These are phyloP conservation scores for Lyophyllum decastes DNA, from an alignment of 768 basidiomycete species.

Conservation along the genomic window DNA sequence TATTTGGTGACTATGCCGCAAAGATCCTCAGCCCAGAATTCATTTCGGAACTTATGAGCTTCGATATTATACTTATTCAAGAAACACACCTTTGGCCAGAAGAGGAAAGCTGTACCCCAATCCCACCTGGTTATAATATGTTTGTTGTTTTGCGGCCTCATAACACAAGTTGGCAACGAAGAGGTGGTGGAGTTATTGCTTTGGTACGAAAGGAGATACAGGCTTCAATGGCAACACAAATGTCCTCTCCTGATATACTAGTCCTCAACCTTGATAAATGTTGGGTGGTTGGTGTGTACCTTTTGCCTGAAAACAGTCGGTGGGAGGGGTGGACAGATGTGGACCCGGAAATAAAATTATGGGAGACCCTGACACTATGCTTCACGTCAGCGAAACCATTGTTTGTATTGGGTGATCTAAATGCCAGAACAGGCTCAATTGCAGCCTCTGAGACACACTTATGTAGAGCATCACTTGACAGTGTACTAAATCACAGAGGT, in stretches of 20 bases:
- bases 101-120: background rate
- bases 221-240: no score
- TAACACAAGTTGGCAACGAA: no score
- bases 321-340: background rate
- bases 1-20: background rate
- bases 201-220: no score
- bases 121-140: background rate
- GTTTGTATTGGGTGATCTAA: background rate
- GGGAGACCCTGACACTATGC: background rate
- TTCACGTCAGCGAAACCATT: background rate
- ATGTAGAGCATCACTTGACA: no score
- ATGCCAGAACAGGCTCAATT: background rate
- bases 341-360: background rate
- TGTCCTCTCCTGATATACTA: no score
- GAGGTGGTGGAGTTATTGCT: no score
- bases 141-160: no score
- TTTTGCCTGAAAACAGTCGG: background rate
- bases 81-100: background rate
- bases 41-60: background rate
- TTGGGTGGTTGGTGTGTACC: background rate
- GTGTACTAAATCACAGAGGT: no score
- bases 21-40: background rate
- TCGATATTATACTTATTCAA: background rate
- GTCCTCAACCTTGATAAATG: no score
- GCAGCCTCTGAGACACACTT: background rate